Evolutionary conservation across 164 flowering plant genomes (phyloP), one percentile per base, ranked within the genome.

Genomic region (Cinnamomum chago): DNA sequence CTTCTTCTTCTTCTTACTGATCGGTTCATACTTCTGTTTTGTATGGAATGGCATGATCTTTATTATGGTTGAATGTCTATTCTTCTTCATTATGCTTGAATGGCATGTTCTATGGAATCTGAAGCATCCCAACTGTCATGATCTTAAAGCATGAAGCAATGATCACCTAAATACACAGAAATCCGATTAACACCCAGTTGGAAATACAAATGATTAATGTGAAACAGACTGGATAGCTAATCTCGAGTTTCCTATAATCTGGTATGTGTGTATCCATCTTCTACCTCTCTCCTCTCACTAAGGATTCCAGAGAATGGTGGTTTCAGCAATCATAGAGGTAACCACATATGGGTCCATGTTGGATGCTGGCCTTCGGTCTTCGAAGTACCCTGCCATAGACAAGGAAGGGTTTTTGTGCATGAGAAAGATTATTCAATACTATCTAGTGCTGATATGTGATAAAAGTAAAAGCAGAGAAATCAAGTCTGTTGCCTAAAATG

Each of bases 261-360:
- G 17, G 24, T 2, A 0, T 20, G 3, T 10, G 6, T 20, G 15
- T 10, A 1, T 65, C 23, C 30, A 1, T 3, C 69, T 40, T 40
- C 10, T 40, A 40, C 10, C 47, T 11, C 20, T 72, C 47, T 23
- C 28, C 47, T 40, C 10, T 40, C 64, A n/a, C 25, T 33, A 18
- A 58, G 72, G 76, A 18, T 76, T 70, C 82, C 76, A 73, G 2
- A 79, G 74, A 65, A 79, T 65, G n/a, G 82, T 79, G 12, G 82
- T 73, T 67, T 76, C 79, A 25, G 82, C 76, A 2, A 79, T 72
- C 82, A 76, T 76, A 50, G 82, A 72, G 28, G 79, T 76, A 35
- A 79, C 82, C 73, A 79, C 58, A 65, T 76, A 79, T 1, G 82
- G 82, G 70, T 76, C 79, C 82, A 79, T 79, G 70, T 76, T 79